Evolutionary conservation across 2,329 filamentous ascomycete species (phyloP).

Genomic region (Fusarium sp.): DNA sequence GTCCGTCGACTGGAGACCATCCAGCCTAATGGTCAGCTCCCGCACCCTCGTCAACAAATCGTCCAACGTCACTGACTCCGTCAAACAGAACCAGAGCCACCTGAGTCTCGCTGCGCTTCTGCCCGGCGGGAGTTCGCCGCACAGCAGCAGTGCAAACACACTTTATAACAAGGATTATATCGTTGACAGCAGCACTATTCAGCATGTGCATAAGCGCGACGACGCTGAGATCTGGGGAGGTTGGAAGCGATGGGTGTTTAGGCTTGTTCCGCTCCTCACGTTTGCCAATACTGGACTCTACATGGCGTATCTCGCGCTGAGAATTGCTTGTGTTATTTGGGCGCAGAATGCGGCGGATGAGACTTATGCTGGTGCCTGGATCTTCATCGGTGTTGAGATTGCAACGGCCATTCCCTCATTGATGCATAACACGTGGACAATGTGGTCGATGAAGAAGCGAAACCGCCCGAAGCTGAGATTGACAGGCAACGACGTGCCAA

Average conservation of each 20-base stretch:
- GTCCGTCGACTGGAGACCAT: slow-evolving; percentile 44
- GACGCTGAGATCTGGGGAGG: slow-evolving; percentile 56
- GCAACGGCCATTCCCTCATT: slow-evolving; percentile 62
- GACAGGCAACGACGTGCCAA: slow-evolving; percentile 58
- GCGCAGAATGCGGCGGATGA: slow-evolving; percentile 55
- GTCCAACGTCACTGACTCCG: slow-evolving; percentile 34
- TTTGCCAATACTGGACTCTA: slow-evolving; percentile 55
- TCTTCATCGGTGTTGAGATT: slow-evolving; percentile 65
- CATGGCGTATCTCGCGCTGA: slow-evolving; percentile 59
- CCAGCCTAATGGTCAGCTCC: slow-evolving; percentile 42
- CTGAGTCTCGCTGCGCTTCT: slow-evolving; percentile 54
- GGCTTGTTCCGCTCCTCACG: slow-evolving; percentile 51
- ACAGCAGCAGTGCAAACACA: slow-evolving; percentile 38
- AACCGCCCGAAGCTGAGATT: slow-evolving; percentile 62
- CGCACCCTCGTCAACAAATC: slow-evolving; percentile 23
- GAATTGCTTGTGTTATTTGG: slow-evolving; percentile 61
- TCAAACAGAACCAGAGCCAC: slow-evolving; percentile 53
- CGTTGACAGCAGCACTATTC: slow-evolving; percentile 46
- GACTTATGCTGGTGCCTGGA: slow-evolving; percentile 62
- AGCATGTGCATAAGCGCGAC: slow-evolving; percentile 54
- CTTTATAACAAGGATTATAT: slow-evolving; percentile 45
- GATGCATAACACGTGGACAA: slow-evolving; percentile 67
- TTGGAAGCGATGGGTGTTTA: slow-evolving; percentile 54
- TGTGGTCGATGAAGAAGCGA: slow-evolving; percentile 65
- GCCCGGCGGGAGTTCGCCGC: slow-evolving; percentile 35